Percentiles rank a stretch among this genome's conserved stretches.
phyloP scores from a whole-genome alignment of 441 rosid genomes.

The Mallotus repandus region DNA sequence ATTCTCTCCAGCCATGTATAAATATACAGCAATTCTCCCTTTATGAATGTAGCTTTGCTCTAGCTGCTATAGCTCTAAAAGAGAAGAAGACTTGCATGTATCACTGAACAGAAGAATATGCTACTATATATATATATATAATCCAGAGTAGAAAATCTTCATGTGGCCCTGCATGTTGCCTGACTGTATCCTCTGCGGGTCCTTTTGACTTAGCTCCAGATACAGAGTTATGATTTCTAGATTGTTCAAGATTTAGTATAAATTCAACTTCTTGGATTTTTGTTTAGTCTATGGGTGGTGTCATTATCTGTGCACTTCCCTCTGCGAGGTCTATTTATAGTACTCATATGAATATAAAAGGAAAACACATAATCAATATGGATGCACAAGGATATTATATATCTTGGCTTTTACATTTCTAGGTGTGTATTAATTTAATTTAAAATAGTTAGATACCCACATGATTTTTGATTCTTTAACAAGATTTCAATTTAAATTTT shows the following conservation, averaged over 20 bases:
- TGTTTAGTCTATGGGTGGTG: too few relatives aligned
- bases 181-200: constrained; percentile 2
- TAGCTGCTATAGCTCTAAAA: not conserved
- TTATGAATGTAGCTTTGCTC: not conserved
- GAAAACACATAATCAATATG: too few relatives aligned
- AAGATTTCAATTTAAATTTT: too few relatives aligned
- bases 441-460: too few relatives aligned
- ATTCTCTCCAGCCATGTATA: constrained; percentile 1
- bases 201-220: not conserved
- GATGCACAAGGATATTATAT: too few relatives aligned
- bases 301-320: too few relatives aligned
- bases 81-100: not conserved
- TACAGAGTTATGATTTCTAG: too few relatives aligned
- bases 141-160: not conserved
- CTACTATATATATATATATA: not conserved
- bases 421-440: too few relatives aligned
- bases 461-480: too few relatives aligned
- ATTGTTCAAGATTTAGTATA: not conserved
- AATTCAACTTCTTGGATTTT: not conserved
- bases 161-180: not conserved
- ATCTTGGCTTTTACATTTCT: too few relatives aligned
- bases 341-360: too few relatives aligned
- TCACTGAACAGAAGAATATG: not conserved
- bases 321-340: too few relatives aligned
- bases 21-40: not conserved